Percentiles rank a stretch among this genome's conserved stretches.
These are phyloP conservation scores for Glycine tomentella DNA, from an alignment of 306 rosid species.

Conservation along the genomic window DNA sequence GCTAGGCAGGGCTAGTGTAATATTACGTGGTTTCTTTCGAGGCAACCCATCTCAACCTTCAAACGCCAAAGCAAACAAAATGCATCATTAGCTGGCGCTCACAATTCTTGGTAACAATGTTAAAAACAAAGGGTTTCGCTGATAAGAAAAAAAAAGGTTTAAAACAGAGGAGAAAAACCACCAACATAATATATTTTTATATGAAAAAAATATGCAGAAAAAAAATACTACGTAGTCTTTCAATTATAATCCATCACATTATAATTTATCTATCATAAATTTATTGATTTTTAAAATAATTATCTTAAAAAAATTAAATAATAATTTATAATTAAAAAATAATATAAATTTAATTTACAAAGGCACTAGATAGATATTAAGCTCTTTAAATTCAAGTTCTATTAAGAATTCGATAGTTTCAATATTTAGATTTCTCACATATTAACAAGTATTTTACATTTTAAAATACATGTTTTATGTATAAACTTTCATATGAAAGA, in stretches of 20 bases:
- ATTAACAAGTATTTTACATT: not conserved
- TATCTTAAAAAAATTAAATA: too few species aligned
- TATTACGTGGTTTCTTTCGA: constrained; percentile 23
- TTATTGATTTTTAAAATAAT: too few species aligned
- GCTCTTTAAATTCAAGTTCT: not conserved
- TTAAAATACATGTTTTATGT: not conserved
- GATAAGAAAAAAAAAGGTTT: not conserved
- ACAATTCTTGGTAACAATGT: constrained; percentile 34
- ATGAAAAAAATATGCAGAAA: not conserved
- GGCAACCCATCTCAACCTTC: constrained; percentile 34
- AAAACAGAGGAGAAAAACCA: constrained; percentile 39
- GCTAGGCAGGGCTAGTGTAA: constrained; percentile 20
- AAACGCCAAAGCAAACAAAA: constrained; percentile 44
- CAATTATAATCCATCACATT: too few species aligned
- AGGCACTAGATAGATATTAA: too few species aligned
- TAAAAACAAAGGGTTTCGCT: not conserved
- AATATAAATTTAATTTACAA: too few species aligned
- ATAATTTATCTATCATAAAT: too few species aligned
- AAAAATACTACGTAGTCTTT: too few species aligned
- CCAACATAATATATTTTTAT: constrained; percentile 14
- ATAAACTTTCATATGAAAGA: not conserved
- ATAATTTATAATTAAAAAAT: too few species aligned
- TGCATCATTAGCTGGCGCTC: constrained; percentile 51
- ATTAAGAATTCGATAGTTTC: not conserved
- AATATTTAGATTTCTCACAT: not conserved